A percentile compares a stretch with the other conserved stretches of the same genome.
Evolutionary conservation across 169 alveolate species (phyloP).

Genomic region (Eimeria sp.): DNA sequence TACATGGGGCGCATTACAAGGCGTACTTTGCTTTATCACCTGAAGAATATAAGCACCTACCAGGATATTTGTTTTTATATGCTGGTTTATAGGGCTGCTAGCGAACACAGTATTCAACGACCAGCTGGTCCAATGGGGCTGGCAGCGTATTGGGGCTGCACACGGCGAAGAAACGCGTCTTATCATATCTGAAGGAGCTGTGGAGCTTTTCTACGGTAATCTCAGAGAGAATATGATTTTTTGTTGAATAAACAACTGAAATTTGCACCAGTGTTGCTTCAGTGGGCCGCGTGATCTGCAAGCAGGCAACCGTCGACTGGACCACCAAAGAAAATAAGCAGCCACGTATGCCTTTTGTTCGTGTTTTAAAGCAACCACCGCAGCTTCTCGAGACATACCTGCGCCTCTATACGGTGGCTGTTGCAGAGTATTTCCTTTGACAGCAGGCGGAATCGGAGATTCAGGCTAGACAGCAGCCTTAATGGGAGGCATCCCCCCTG

Average conservation of each 20-base stretch:
- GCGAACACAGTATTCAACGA: background rate
- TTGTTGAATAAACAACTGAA: background rate
- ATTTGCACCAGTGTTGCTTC: background rate
- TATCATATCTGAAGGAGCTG: background rate
- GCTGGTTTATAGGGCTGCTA: background rate
- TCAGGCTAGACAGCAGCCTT: background rate
- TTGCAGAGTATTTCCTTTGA: background rate
- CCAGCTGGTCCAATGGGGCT: constrained; percentile 3
- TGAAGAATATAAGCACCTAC: background rate
- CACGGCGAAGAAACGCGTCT: background rate
- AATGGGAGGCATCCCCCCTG: background rate
- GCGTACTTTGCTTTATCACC: background rate
- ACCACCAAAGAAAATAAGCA: background rate
- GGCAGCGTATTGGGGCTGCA: constrained; percentile 13
- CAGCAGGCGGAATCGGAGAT: background rate
- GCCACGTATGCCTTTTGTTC: background rate
- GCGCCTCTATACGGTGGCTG: background rate
- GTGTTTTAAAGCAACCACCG: background rate
- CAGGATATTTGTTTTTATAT: background rate
- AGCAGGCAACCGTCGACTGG: background rate
- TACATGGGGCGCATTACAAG: too few relatives aligned
- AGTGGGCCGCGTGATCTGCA: background rate
- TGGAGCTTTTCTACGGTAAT: background rate
- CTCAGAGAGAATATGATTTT: background rate
- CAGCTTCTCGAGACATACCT: background rate